These are phyloP conservation scores for Penicillium fimorum DNA, from an alignment of 495 filamentous ascomycete genomes.

Conservation along the genomic window DNA sequence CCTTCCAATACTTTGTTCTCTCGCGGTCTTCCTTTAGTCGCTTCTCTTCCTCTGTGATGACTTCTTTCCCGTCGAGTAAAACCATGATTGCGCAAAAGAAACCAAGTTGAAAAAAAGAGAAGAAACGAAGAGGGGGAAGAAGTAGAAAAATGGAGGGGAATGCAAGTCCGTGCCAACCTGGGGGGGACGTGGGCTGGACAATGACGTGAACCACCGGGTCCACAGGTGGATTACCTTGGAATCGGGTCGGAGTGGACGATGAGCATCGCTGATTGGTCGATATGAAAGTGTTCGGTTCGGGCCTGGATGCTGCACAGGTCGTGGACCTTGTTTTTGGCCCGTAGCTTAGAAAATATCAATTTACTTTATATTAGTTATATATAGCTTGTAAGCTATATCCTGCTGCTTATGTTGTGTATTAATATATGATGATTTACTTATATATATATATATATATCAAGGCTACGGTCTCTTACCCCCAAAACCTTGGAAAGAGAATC, in stretches of 20 bases:
- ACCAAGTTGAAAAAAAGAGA: constrained; percentile 4
- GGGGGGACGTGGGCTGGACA: background rate
- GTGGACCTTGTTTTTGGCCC: too few relatives aligned
- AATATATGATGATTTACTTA: too few relatives aligned
- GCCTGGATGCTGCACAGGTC: background rate
- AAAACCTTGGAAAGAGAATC: too few relatives aligned
- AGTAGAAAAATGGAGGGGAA: constrained; percentile 1
- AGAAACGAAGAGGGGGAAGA: background rate
- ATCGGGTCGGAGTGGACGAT: background rate
- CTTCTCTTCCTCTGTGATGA: constrained; percentile 82
- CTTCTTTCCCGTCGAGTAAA: constrained; percentile 78
- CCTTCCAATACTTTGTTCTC: constrained; percentile 48
- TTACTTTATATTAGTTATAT: too few relatives aligned
- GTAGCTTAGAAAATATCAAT: too few relatives aligned
- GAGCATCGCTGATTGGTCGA: background rate
- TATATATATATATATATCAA: too few relatives aligned
- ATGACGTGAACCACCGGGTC: constrained; percentile 6
- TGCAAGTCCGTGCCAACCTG: constrained; percentile 4
- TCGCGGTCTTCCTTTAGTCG: constrained; percentile 82
- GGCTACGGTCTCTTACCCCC: too few relatives aligned
- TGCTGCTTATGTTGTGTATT: too few relatives aligned
- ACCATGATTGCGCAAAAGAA: constrained; percentile 58
- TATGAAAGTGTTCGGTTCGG: background rate
- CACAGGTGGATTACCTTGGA: background rate
- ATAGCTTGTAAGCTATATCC: too few relatives aligned